Percentiles rank a stretch among this genome's conserved stretches.
Evolutionary conservation across 2,329 filamentous ascomycete genomes (phyloP).

Genomic region (Atkinsonella hypoxylon): DNA sequence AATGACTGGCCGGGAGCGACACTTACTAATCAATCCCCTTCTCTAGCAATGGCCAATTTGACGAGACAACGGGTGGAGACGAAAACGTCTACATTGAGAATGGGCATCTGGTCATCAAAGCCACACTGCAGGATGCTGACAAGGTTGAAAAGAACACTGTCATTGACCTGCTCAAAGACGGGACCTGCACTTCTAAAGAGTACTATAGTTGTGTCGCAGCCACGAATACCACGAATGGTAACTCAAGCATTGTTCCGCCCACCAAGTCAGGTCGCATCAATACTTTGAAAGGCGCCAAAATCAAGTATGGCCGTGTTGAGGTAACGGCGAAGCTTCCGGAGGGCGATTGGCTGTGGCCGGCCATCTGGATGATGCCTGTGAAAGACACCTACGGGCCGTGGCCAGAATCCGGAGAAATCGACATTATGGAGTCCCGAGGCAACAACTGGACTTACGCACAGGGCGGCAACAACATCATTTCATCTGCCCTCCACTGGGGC

Average conservation of each 20-base stretch:
- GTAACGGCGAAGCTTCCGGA: conserved; percentile 63
- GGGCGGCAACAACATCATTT: conserved; percentile 71
- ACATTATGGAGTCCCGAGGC: conserved; percentile 69
- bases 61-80: conserved; percentile 57
- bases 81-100: conserved; percentile 65
- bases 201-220: conserved; percentile 49
- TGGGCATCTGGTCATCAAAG: conserved; percentile 60
- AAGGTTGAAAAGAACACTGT: conserved; percentile 54
- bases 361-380: conserved; percentile 60
- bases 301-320: conserved; percentile 74
- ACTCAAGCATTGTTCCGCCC: conserved; percentile 65
- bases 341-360: conserved; percentile 27
- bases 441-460: conserved; percentile 68
- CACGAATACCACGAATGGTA: conserved; percentile 60
- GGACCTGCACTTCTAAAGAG: conserved; percentile 52
- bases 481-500: conserved; percentile 73
- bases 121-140: conserved; percentile 59
- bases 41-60: conserved; percentile 65
- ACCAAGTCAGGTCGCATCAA: conserved; percentile 68
- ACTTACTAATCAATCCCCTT: too few species aligned
- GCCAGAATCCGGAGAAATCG: conserved; percentile 74
- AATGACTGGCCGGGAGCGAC: too few species aligned
- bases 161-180: conserved; percentile 54
- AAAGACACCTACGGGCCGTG: conserved; percentile 61
- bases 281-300: conserved; percentile 55